phyloP scores from a whole-genome alignment of 1,284 basidiomycete genomes.

The Sanguinoderma infundibulare region DNA sequence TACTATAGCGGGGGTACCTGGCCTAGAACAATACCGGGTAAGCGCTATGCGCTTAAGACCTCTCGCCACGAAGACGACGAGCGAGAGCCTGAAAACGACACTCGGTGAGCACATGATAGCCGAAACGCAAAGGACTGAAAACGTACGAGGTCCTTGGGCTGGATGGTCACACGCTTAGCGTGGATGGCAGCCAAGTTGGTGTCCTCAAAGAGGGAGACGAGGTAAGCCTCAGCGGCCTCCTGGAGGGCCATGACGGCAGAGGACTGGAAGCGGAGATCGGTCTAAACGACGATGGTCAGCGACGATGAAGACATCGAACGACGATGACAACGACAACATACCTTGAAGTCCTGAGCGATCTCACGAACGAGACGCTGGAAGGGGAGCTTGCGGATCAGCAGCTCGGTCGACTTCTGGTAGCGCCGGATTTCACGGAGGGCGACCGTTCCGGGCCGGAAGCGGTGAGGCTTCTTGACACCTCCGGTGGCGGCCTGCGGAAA shows the following conservation, averaged over 20 bases:
- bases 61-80: slow-evolving; percentile 88
- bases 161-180: slow-evolving; percentile 91
- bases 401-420: slow-evolving; percentile 97
- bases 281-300: slow-evolving; percentile 45
- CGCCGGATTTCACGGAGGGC: slow-evolving; percentile 97
- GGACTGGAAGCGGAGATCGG: slow-evolving; percentile 96
- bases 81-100: slow-evolving; percentile 61
- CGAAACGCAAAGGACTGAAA: not conserved
- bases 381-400: slow-evolving; percentile 94
- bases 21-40: not conserved
- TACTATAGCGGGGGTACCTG: slow-evolving; percentile 18
- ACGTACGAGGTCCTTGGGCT: slow-evolving; percentile 78
- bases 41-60: slow-evolving; percentile 58
- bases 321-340: slow-evolving; percentile 35
- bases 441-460: slow-evolving; percentile 98
- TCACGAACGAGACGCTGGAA: slow-evolving; percentile 97
- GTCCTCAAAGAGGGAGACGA: slow-evolving; percentile 94
- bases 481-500: slow-evolving; percentile 75
- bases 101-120: not conserved
- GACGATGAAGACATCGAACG: slow-evolving; percentile 6
- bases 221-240: slow-evolving; percentile 96
- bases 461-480: slow-evolving; percentile 97
- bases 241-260: slow-evolving; percentile 96
- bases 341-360: slow-evolving; percentile 98
- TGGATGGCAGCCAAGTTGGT: slow-evolving; percentile 94